Base-by-base conservation (phyloP, 495 filamentous ascomycete species). In the Symbiotaphrina buchneri region DNA sequence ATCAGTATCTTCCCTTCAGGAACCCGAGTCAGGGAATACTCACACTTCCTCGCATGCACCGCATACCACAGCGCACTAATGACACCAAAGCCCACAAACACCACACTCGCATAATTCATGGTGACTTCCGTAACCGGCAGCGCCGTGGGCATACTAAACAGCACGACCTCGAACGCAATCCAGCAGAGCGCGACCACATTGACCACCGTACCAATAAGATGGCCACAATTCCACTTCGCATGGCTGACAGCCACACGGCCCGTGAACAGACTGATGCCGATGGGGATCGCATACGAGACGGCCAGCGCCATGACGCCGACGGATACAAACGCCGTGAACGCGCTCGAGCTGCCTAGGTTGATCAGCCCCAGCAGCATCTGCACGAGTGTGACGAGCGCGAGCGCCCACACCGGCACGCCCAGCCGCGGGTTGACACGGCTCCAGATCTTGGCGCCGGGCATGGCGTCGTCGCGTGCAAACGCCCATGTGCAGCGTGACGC, bases 401-500 rank as follows among this genome's bases (percentile, higher is more conserved):
- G 46, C 1, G 58, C 63, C 49, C 49, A 59, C 1, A 73, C 48
- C 3, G 68, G 68, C 16, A 73, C 60, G 35, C 67, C 57, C 26
- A 68, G 53, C 16, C 46, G 49, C 21, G 52, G 52, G 47, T 68
- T 61, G 15, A 72, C 63, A 24, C 46, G 45, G 13, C 61, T 59
- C 71, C 71, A 81, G 18, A 78, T 45, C 14, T 56, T 46, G 34
- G 68, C 73, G 3, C 71, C 65, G 0, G 71, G 74, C 31, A 79
- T 79, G 10, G 74, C 74, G 10, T 60, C 60, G 42, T 71, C 66
- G 29, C 65, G 55, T 0, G 66, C 66, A 41, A 71, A 71, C 14
- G 66, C 66, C 39, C 63, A 71, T n/a, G 66, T 68, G 48, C 65
- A 70, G 16, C 66, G 56, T 21, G 55, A 59, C 10, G 67, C 59